Evolutionary conservation across 306 rosid genomes (phyloP).

Genomic region (Begonia fuchsioides): DNA sequence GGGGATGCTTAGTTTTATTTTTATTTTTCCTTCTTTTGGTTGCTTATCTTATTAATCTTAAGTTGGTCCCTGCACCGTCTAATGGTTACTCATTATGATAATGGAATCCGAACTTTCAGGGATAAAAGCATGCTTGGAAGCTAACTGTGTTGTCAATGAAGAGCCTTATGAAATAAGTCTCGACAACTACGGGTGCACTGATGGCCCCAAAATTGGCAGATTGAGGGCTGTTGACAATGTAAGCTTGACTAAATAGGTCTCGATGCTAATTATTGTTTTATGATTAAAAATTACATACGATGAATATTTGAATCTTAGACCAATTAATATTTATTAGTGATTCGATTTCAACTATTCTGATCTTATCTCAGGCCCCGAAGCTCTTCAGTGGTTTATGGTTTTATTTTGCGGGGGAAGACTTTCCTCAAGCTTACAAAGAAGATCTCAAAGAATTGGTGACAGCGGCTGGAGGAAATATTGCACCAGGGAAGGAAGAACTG

Average conservation of each 20-base stretch:
- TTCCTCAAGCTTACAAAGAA: conserved; percentile 29
- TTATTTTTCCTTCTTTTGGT: too few relatives aligned
- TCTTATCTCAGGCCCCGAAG: conserved; percentile 72
- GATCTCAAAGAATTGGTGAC: conserved; percentile 54
- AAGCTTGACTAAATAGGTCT: too few relatives aligned
- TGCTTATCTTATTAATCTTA: not conserved
- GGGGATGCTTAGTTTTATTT: too few relatives aligned
- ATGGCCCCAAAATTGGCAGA: conserved; percentile 85
- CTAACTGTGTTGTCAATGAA: conserved; percentile 37
- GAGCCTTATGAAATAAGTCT: conserved; percentile 61
- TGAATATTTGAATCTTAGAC: too few relatives aligned
- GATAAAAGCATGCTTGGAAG: conserved; percentile 62
- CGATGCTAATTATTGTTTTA: not conserved
- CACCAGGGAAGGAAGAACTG: conserved; percentile 35
- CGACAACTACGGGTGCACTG: conserved; percentile 66
- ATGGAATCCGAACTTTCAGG: conserved; percentile 34
- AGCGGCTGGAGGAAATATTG: conserved; percentile 57
- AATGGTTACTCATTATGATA: conserved; percentile 1
- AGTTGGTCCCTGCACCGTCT: conserved; percentile 2
- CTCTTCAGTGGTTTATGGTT: conserved; percentile 49
- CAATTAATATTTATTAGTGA: not conserved
- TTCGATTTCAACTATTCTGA: too few relatives aligned
- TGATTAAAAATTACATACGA: too few relatives aligned
- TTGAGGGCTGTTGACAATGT: conserved; percentile 42
- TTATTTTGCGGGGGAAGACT: conserved; percentile 56